Conservation (phyloP, 2,329 filamentous ascomycete genomes). For the Trichoderma endophyticum region DNA sequence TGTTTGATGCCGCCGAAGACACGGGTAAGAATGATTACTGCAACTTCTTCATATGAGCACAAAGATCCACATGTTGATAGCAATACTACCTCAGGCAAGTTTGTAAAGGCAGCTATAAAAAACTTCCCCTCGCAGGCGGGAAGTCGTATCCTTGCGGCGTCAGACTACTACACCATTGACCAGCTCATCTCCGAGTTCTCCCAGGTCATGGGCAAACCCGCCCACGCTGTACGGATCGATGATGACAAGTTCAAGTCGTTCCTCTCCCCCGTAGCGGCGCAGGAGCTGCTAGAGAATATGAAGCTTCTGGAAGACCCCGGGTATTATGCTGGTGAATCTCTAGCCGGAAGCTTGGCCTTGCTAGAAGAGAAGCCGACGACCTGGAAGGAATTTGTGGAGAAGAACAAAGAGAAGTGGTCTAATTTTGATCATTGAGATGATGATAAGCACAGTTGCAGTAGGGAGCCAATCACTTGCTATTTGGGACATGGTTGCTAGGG, state of each 20-base stretch:
- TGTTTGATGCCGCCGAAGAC: slow-evolving; percentile 38
- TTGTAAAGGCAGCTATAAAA: slow-evolving; percentile 35
- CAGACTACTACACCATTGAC: slow-evolving; percentile 35
- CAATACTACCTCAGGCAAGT: slow-evolving; percentile 28
- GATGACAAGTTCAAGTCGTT: slow-evolving; percentile 37
- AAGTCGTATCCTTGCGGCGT: slow-evolving; percentile 36
- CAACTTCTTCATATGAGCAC: neutral
- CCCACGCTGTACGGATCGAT: slow-evolving; percentile 30
- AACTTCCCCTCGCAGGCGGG: slow-evolving; percentile 27
- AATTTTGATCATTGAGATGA: neutral
- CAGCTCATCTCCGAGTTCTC: slow-evolving; percentile 35
- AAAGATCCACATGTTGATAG: neutral
- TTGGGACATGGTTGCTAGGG: neutral
- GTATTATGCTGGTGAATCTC: slow-evolving; percentile 37
- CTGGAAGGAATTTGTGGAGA: slow-evolving; percentile 38
- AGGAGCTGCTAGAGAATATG: slow-evolving; percentile 43
- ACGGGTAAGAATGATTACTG: slow-evolving; percentile 33
- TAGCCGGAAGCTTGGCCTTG: slow-evolving; percentile 33
- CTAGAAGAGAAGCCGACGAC: slow-evolving; percentile 37
- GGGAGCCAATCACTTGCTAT: neutral
- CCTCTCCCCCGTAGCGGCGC: slow-evolving; percentile 27
- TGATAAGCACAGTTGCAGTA: neutral
- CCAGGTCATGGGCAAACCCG: slow-evolving; percentile 34
- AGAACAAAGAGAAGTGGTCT: slow-evolving; percentile 32
- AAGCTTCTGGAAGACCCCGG: slow-evolving; percentile 41